Evolutionary conservation across 768 basidiomycete species (phyloP).

Genomic region (Amanita rubescens): DNA sequence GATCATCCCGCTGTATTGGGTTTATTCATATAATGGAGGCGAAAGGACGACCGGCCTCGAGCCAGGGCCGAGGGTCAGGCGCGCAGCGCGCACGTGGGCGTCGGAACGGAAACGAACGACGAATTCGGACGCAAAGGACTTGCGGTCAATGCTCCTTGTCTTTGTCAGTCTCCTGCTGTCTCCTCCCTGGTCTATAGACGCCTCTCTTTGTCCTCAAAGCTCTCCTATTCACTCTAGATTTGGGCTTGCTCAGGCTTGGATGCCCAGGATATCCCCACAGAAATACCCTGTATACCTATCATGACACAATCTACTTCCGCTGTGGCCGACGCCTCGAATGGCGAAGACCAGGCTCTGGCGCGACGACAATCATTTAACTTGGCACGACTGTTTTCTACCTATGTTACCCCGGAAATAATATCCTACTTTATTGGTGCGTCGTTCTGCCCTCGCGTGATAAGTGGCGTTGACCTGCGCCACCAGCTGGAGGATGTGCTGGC

Average conservation of each 20-base stretch:
- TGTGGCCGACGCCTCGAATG: conserved; percentile 7
- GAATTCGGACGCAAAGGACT: background rate
- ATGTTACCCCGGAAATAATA: conserved; percentile 30
- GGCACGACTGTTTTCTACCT: conserved; percentile 13
- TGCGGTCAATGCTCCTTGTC: background rate
- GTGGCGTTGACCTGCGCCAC: conserved; percentile 7
- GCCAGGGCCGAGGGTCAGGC: background rate
- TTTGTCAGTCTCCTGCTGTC: background rate
- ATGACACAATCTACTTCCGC: conserved; percentile 11
- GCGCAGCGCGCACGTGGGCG: background rate
- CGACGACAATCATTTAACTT: conserved; percentile 8
- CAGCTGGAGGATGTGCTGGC: conserved; percentile 52
- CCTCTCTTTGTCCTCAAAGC: background rate
- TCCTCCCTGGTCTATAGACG: background rate
- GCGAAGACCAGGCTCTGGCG: conserved; percentile 6
- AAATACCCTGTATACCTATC: conserved; percentile 11
- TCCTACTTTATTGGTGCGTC: conserved; percentile 38
- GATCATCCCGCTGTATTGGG: too few species aligned
- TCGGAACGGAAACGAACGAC: conserved; percentile 2
- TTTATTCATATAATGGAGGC: background rate
- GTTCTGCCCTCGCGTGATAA: background rate
- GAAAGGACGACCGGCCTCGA: background rate
- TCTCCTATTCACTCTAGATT: background rate
- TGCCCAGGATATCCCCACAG: conserved; percentile 5
- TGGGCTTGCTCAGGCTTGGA: background rate